Evolutionary conservation across 495 filamentous ascomycete genomes (phyloP), one percentile per base, ranked within the genome.

Genomic region (Beverwykella pulmonaria): DNA sequence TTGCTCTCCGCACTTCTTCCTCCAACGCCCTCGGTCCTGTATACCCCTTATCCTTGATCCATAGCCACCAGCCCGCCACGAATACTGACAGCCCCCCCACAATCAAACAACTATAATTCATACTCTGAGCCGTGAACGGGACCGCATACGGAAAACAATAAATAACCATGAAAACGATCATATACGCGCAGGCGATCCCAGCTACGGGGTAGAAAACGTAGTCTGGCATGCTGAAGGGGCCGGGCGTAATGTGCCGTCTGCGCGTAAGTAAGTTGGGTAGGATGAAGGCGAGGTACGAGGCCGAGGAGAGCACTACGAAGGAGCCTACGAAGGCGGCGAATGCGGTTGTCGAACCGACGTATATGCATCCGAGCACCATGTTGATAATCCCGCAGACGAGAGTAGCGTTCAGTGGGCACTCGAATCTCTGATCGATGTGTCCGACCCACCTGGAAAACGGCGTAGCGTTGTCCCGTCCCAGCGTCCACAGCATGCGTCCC

Each of bases 401-500:
- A 0, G 88, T 92, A 0, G 90, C 84, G 58, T 85, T 83, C 55
- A 91, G 80, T 0, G 91, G 91, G 68, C 85, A 89, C 39, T 84
- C 82, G 32, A 85, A 81, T 0, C 55, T 78, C 54, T 80, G 75
- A 58, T 79, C 80, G 64, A 88, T 82, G 14, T 60, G 67, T 46
- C 77, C 72, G 47, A 87, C 81, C 67, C 81, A 76, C 4, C 53
- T 41, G 2, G 79, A 73, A 63, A 85, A 82, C 0, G 86, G 86
- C 0, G 84, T 81, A 5, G 86, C 86, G 59, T 86, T 81, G 74
- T 96, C 92, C 34, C 92, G 86, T 34, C 89, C 85, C 14, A 96
- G 82, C 1, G 90, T 87, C 91, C 91, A 96, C 68, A 90, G 86
- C n/a, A 87, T 88, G n/a, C 92, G 86, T n/a, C 90, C 88, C 52